Base-by-base conservation (phyloP, 2,329 filamentous ascomycete genomes). In the Falciphora oryzae region DNA sequence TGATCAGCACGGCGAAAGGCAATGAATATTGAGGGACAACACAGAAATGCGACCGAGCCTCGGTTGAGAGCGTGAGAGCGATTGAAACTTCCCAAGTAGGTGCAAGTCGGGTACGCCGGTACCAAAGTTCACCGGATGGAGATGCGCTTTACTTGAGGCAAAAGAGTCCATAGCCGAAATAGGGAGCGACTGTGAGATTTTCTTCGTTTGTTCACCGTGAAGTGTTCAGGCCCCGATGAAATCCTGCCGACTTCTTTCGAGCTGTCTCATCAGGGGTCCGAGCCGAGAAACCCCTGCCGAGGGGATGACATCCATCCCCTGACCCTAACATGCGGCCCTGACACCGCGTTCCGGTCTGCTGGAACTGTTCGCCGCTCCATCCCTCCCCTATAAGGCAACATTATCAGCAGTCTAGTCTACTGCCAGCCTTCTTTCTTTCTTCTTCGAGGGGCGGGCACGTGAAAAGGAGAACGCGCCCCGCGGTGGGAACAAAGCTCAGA, bases 281-380 rank as follows among this genome's bases (percentile, higher is more conserved):
- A 53, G 44, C 44, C 22, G 44, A 53, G 44, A 22, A 53, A n/a
- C 44, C 44, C 44, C 44, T 53, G 44, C 3, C 44, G 38, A 14
- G 38, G 38, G 32, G 32, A 2, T 11, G 32, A 35, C 32, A 35
- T 35, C 13, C 8, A 11, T 14, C 32, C 38, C 38, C 16, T 44
- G 38, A 44, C 5, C 14, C 14, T n/a, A 18, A 25, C 57, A 58
- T 16, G 57, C 13, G 57, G 16, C 11, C 25, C 29, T 60, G 58
- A 60, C 31, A 18, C 58, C 58, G 38, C 31, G 58, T 38, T 35
- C 58, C 58, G 58, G 58, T 60, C 14, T 60, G 58, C 29, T 60
- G 58, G 58, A 60, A 60, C 31, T 16, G 44, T 53, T 22, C 22
- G 44, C 8, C n/a, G 14, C 44, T 18, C 18, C 10, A n/a, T 53